Evolutionary conservation across 306 rosid genomes (phyloP).

Genomic region (Acacia confusa): DNA sequence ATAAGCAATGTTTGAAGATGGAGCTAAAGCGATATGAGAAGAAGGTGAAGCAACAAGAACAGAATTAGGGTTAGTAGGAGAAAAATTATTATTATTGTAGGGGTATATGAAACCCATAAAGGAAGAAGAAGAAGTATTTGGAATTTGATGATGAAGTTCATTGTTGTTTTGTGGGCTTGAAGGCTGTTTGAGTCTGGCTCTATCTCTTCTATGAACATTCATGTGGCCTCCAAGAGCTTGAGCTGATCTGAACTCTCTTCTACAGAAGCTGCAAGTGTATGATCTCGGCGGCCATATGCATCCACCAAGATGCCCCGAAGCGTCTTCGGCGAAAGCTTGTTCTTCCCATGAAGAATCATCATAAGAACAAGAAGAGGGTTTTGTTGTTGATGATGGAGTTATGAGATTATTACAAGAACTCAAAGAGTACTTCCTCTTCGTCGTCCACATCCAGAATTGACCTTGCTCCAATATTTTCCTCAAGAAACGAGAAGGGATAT

Average conservation of each 20-base stretch:
- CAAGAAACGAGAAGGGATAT: neutral
- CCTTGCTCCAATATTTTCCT: constrained; percentile 67
- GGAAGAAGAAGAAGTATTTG: constrained; percentile 25
- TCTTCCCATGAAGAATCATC: constrained; percentile 90
- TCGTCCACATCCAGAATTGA: constrained; percentile 61
- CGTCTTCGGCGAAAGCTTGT: constrained; percentile 87
- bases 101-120: constrained; percentile 41
- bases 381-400: constrained; percentile 19
- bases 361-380: constrained; percentile 35
- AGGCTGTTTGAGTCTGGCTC: constrained; percentile 78
- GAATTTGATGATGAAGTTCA: constrained; percentile 30
- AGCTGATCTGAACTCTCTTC: constrained; percentile 91
- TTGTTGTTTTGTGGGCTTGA: constrained; percentile 37
- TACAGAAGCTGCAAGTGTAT: constrained; percentile 86
- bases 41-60: constrained; percentile 34
- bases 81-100: neutral
- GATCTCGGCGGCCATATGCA: constrained; percentile 97
- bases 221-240: constrained; percentile 96
- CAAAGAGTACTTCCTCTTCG: constrained; percentile 56
- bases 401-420: constrained; percentile 21
- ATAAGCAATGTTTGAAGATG: constrained; percentile 18
- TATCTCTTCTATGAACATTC: constrained; percentile 95
- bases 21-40: constrained; percentile 41
- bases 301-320: constrained; percentile 74
- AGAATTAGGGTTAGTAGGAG: constrained; percentile 40